Conservation (phyloP, 2,329 filamentous ascomycete genomes). For the Xylaria hypoxylon region DNA sequence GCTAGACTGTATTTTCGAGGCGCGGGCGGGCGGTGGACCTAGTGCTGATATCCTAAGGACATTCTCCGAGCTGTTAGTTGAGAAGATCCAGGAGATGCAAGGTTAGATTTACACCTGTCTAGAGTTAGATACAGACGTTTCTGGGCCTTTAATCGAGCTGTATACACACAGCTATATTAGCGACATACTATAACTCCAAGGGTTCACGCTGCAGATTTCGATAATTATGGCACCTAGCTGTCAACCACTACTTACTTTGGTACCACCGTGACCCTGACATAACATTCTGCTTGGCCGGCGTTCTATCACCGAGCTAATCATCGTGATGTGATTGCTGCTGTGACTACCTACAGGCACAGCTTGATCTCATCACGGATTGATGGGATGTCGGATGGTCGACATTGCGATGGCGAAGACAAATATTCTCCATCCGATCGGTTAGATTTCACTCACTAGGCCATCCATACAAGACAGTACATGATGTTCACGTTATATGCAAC, state of each 20-base stretch:
- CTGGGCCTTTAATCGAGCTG: background rate
- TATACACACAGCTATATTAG: background rate
- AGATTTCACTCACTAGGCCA: background rate
- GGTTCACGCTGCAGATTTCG: background rate
- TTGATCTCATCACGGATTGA: background rate
- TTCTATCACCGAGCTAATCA: background rate
- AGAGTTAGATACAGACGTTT: constrained; percentile 22
- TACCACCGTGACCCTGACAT: background rate
- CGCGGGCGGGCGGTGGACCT: constrained; percentile 33
- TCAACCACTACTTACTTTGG: background rate
- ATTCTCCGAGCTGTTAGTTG: constrained; percentile 35
- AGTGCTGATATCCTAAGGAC: constrained; percentile 31
- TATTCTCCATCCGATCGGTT: background rate
- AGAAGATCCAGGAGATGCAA: constrained; percentile 38
- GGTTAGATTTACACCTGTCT: constrained; percentile 27
- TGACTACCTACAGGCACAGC: background rate
- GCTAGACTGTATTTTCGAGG: constrained; percentile 39
- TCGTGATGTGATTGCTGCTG: no score
- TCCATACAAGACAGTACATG: background rate
- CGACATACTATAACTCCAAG: background rate
- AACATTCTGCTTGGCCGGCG: background rate
- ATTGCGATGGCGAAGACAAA: background rate
- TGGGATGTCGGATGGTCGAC: background rate
- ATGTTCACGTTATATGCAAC: no score
- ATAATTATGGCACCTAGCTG: background rate